Conservation (phyloP, 1,284 basidiomycete genomes). For the Trichosporon faecale region DNA sequence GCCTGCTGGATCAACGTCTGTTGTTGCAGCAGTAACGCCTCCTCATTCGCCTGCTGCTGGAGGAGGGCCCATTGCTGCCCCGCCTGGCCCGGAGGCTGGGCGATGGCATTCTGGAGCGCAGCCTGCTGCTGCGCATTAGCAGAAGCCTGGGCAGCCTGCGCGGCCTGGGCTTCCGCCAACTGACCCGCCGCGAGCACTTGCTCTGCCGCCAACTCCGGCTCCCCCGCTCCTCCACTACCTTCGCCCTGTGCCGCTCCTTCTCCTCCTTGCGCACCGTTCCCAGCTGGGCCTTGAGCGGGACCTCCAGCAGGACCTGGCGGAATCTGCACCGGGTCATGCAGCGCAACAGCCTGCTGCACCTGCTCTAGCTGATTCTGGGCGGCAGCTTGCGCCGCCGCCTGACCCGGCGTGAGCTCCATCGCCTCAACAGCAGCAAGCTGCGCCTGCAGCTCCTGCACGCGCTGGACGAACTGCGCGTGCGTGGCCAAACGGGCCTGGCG, state of each 20-base stretch:
- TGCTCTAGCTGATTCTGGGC: not conserved
- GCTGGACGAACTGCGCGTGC: not conserved
- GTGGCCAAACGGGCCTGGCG: not conserved
- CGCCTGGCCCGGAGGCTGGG: not conserved
- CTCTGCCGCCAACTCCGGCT: too few species aligned
- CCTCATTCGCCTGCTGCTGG: too few species aligned
- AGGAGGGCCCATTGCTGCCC: too few species aligned
- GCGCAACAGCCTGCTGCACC: not conserved
- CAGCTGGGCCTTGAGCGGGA: too few species aligned
- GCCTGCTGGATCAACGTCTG: too few species aligned
- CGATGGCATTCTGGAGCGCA: not conserved
- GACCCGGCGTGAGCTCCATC: not conserved
- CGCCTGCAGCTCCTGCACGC: not conserved
- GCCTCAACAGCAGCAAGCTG: not conserved
- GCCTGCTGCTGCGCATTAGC: not conserved
- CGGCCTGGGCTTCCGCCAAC: too few species aligned
- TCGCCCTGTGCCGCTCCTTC: not conserved
- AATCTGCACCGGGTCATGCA: too few species aligned
- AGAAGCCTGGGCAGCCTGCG: not conserved
- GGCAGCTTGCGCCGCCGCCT: not conserved
- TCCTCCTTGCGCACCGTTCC: too few species aligned
- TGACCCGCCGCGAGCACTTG: too few species aligned
- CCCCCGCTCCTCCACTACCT: too few species aligned
- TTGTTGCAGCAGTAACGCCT: too few species aligned
- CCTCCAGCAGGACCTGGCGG: too few species aligned